These are phyloP conservation scores for Pseudotsuga menziesii DNA, from an alignment of 75 land plant genomes.

Conservation along the genomic window DNA sequence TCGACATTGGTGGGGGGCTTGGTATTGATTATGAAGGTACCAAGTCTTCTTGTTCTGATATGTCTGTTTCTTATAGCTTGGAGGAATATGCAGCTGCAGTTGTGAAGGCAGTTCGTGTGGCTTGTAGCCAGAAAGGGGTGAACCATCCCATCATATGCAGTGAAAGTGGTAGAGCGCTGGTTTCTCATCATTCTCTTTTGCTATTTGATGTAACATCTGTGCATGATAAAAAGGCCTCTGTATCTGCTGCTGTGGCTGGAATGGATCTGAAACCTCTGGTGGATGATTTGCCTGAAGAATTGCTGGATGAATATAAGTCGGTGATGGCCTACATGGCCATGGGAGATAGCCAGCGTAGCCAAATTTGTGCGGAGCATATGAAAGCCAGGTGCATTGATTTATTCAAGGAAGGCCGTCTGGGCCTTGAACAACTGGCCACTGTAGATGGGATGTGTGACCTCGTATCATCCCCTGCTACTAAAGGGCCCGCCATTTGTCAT, in stretches of 20 bases:
- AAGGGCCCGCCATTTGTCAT: slow-evolving; percentile 21
- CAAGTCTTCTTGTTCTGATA: slow-evolving; percentile 59
- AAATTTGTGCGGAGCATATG: slow-evolving; percentile 36
- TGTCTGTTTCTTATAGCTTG: slow-evolving; percentile 74
- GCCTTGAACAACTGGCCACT: slow-evolving; percentile 59
- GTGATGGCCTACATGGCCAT: slow-evolving; percentile 27
- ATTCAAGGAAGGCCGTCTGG: slow-evolving; percentile 57
- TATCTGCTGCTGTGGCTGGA: neutral
- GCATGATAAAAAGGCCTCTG: neutral
- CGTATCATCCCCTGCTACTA: slow-evolving; percentile 9
- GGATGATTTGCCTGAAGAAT: slow-evolving; percentile 35
- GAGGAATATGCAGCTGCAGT: slow-evolving; percentile 77
- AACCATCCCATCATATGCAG: slow-evolving; percentile 67
- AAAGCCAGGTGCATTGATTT: slow-evolving; percentile 45
- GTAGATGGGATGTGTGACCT: slow-evolving; percentile 53
- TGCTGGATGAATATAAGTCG: slow-evolving; percentile 24
- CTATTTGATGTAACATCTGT: slow-evolving; percentile 78
- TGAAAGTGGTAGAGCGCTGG: slow-evolving; percentile 91
- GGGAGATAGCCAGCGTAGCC: slow-evolving; percentile 28
- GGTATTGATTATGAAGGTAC: slow-evolving; percentile 95
- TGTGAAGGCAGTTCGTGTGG: slow-evolving; percentile 47
- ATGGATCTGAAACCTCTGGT: slow-evolving; percentile 6
- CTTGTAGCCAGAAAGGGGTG: slow-evolving; percentile 56
- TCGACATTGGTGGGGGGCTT: slow-evolving; percentile 93
- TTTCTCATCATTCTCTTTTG: slow-evolving; percentile 90